Conservation (phyloP, 345 rosid genomes). For the Gossypium thurberi region DNA sequence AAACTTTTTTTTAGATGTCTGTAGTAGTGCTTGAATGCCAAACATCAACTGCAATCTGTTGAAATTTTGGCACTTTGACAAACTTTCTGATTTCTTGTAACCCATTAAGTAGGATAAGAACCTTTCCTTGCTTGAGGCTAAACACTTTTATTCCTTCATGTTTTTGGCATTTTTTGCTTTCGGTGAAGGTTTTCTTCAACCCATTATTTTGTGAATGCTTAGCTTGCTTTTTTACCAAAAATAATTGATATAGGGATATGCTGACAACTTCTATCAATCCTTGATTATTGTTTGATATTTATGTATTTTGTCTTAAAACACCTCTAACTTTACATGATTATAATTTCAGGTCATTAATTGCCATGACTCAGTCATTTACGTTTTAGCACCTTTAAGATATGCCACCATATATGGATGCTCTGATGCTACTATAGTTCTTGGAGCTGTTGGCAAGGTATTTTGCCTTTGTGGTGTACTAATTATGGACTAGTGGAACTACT, state of each 20-base stretch:
- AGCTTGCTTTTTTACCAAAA: background rate
- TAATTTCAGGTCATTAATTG: slow-evolving; percentile 82
- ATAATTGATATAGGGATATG: background rate
- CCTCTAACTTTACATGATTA: slow-evolving; percentile 10
- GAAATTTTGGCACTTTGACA: background rate
- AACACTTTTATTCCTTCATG: background rate
- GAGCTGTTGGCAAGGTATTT: slow-evolving; percentile 97
- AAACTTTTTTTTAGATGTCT: background rate
- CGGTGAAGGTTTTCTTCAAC: background rate
- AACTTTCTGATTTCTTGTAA: background rate
- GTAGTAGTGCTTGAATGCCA: background rate
- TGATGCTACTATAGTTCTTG: slow-evolving; percentile 90
- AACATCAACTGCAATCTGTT: background rate
- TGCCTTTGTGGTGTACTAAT: background rate
- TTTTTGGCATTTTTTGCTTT: background rate
- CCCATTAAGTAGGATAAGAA: background rate
- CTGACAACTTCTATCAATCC: background rate
- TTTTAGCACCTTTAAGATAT: slow-evolving; percentile 88
- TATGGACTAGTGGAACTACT: background rate
- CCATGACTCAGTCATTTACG: slow-evolving; percentile 89
- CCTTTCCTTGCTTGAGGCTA: background rate
- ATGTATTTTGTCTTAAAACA: background rate
- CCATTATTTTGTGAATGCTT: background rate
- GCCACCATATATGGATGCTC: slow-evolving; percentile 96
- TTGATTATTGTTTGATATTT: background rate